Base-by-base conservation (phyloP, 495 filamentous ascomycete genomes). In the Lophiostoma macrostomum region DNA sequence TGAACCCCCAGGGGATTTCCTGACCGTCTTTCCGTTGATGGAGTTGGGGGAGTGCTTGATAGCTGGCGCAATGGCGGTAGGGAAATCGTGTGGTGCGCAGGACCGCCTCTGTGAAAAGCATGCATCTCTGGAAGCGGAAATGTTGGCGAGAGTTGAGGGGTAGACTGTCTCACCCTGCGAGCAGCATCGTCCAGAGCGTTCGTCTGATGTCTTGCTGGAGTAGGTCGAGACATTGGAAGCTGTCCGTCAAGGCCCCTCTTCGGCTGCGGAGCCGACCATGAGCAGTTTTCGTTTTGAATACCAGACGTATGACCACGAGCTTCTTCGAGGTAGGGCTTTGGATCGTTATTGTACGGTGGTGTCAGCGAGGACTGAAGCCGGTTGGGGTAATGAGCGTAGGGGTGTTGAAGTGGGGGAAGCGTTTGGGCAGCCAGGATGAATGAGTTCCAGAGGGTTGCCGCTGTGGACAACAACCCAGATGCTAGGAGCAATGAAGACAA, bases 381-480 rank as follows among this genome's bases (percentile, higher is more conserved):
- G n/a, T 20, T 29, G 14, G 36, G 47, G 42, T 64, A 64, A 60
- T 47, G 60, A 64, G 43, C 50, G 56, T 64, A 51, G 16, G 50
- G 48, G 22, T 50, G 25, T 20, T 44, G 56, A 24, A 60, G 29
- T 10, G 60, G 50, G 41, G 51, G 55, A 31, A 63, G 53, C 5
- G 54, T 47, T 45, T 56, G 54, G 43, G 60, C 35, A 63, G 60
- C 60, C 60, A 63, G 48, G 24, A 28, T 58, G 60, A 58, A 47
- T 4, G n/a, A 32, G 23, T 30, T 19, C 25, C 8, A 22, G 37
- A 37, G 48, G 47, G 54, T 51, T 50, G 60, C 50, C 47, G 55
- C 29, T 19, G 18, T 10, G 32, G 30, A 49, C 49, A 53, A 63
- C 60, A 32, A 48, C 57, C 45, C 44, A 42, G 11, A 16, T 10